These are phyloP conservation scores for Cladorrhinum samala DNA, from an alignment of 495 filamentous ascomycete species.

Conservation along the genomic window DNA sequence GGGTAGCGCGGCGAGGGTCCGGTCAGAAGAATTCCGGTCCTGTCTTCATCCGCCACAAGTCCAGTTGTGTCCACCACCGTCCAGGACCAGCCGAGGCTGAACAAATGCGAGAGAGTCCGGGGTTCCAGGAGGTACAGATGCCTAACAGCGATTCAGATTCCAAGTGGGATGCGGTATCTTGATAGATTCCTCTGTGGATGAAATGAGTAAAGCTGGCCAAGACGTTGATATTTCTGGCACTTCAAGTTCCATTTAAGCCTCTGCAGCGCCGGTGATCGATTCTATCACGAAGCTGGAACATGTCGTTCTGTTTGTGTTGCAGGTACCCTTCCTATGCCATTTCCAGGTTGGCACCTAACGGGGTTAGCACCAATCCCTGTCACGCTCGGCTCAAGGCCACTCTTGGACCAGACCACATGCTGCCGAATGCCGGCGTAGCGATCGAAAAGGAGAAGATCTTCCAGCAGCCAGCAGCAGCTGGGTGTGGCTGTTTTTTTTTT, in stretches of 20 bases:
- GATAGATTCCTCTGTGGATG: too few relatives aligned
- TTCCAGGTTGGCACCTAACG: not conserved
- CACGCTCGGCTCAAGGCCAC: conserved; percentile 16
- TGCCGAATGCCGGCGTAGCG: conserved; percentile 21
- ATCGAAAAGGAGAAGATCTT: conserved; percentile 18
- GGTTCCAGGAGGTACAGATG: not conserved
- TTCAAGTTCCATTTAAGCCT: too few relatives aligned
- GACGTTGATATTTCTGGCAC: too few relatives aligned
- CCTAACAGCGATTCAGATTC: not conserved
- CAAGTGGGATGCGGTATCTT: too few relatives aligned
- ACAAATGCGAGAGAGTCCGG: not conserved
- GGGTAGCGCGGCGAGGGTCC: too few relatives aligned
- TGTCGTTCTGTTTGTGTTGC: too few relatives aligned
- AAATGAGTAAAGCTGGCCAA: too few relatives aligned
- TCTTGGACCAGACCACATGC: conserved; percentile 20
- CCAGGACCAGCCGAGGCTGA: conserved; percentile 17
- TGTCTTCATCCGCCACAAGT: conserved; percentile 7
- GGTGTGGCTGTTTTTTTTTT: conserved; percentile 6
- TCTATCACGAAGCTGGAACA: too few relatives aligned
- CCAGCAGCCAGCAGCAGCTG: conserved; percentile 1
- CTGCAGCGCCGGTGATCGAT: too few relatives aligned
- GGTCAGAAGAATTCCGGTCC: not conserved
- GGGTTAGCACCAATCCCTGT: conserved; percentile 16
- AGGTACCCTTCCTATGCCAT: not conserved
- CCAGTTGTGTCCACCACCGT: conserved; percentile 6